Evolutionary conservation across 1,139 yeast species (phyloP), one percentile per base, ranked within the genome.

Genomic region (Ogataea hybrid): DNA sequence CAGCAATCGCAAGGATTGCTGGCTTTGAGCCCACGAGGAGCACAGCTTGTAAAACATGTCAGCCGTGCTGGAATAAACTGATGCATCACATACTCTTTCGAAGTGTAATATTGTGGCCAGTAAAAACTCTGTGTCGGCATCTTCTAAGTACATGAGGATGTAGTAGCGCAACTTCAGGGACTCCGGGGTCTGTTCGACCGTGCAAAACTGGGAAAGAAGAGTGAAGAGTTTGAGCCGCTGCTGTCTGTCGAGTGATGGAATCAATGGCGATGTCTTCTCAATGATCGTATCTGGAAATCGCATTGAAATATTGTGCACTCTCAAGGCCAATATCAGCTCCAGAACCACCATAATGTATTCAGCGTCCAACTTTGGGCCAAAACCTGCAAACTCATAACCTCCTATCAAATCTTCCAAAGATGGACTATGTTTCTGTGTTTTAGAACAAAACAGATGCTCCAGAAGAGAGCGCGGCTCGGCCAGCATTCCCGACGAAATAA

Each of bases 11-110:
- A 42, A 14, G 2, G 42, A 21, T 12, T 18, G 14, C 8, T 32
- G 25, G 25, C 9, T 15, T n/a, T 28, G 16, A 10, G 20, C 28
- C 40, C 40, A 38, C 5, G 12, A 18, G 18, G 38, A 16, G 35
- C 45, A 42, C 5, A 42, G 16, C 11, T 32, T 16, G 28, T 42
- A 16, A 27, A 42, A 42, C 9, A 18, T 22, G 12, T 29, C 15
- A 6, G 42, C 30, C 10, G 39, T 42, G 7, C 20, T 11, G n/a
- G 25, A n/a, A 16, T 38, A 42, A 10, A 42, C 18, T 2, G 32
- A 17, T n/a, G 33, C 16, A 12, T 42, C 32, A 15, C 10, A 14
- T 1, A 27, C 14, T 5, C n/a, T 25, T 14, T 28, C 25, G 32
- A 35, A 42, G 4, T 35, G 37, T 3, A 22, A 17, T 2, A 32